Conservation (phyloP, 2,329 filamentous ascomycete genomes). For the Xylaria sp. region DNA sequence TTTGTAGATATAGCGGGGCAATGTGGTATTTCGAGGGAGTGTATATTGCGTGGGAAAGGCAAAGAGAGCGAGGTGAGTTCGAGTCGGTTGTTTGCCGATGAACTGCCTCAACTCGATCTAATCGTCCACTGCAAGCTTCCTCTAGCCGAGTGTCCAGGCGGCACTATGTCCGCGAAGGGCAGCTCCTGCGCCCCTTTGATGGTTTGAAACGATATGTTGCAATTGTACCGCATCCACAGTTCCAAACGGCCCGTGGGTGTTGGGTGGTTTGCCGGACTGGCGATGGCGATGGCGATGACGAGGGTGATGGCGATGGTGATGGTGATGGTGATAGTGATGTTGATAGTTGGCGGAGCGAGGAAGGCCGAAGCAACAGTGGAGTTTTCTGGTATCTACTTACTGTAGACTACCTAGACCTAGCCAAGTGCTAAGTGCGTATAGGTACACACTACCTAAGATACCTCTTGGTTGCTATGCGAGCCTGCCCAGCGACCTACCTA, state of each 20-base stretch:
- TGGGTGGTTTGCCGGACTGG: not conserved
- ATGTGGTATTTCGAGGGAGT: not conserved
- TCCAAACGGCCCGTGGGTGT: not conserved
- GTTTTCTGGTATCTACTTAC: not conserved
- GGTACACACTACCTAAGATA: no score
- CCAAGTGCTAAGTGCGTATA: no score
- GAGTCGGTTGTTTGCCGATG: not conserved
- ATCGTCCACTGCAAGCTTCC: conserved; percentile 4
- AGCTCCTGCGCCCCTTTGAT: conserved; percentile 3
- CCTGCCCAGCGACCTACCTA: no score
- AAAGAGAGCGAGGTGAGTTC: not conserved
- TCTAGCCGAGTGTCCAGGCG: conserved; percentile 8
- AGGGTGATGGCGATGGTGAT: no score
- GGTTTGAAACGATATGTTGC: not conserved
- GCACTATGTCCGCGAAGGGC: conserved; percentile 19
- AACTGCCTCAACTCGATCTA: not conserved
- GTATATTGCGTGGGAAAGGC: not conserved
- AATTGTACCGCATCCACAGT: not conserved
- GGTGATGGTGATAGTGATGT: not conserved
- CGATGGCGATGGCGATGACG: no score
- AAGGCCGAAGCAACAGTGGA: conserved; percentile 1
- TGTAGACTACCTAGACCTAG: no score
- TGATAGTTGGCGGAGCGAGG: conserved; percentile 8
- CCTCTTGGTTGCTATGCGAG: no score
- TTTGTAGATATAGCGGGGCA: not conserved